Evolutionary conservation across 2,329 filamentous ascomycete species (phyloP), one percentile per base, ranked within the genome.

Genomic region (Amphichorda felina): DNA sequence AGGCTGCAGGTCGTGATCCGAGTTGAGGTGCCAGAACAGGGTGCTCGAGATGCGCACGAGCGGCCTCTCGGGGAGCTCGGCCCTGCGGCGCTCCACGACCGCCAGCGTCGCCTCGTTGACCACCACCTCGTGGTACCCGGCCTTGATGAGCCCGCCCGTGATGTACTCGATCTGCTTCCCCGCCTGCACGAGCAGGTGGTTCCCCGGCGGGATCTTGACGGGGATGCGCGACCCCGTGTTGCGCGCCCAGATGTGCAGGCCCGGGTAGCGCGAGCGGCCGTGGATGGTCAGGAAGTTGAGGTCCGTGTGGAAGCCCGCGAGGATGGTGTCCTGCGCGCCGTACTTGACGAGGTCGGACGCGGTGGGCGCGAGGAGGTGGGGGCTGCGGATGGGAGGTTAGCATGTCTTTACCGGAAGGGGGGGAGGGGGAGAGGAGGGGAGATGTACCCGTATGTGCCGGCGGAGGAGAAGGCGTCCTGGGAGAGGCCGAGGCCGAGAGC

Each of bases 241-340:
- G 44, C 72, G 70, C 16, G 71, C 72, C 72, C 72, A 77, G 47
- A 77, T 68, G 57, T 77, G 66, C 44, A 77, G 61, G 3, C 72
- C 72, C 0, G 72, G 72, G 45, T 74, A 77, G 40, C 72, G 69
- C 21, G 69, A 74, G 43, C 72, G 72, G 38, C 72, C 72, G 57
- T 77, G 72, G 54, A 77, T 77, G 43, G 72, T 77, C 35, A 77
- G 61, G 50, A 76, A 77, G 61, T 77, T 77, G 39, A 77, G 68
- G 47, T 77, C 72, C 1, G 72, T 76, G 52, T 77, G 72, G 59
- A 77, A 77, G 27, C 72, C 72, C 13, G 72, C 72, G 13, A 77
- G 64, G 46, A 77, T 75, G 34, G 70, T 76, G 56, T 75, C 64
- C 34, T 61, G 56, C 3, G 51, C 33, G 32, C 67, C 68, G 55